These are phyloP conservation scores for Rhizopus delemar DNA, from an alignment of 371 early-diverging fungal genomes.

Conservation along the genomic window DNA sequence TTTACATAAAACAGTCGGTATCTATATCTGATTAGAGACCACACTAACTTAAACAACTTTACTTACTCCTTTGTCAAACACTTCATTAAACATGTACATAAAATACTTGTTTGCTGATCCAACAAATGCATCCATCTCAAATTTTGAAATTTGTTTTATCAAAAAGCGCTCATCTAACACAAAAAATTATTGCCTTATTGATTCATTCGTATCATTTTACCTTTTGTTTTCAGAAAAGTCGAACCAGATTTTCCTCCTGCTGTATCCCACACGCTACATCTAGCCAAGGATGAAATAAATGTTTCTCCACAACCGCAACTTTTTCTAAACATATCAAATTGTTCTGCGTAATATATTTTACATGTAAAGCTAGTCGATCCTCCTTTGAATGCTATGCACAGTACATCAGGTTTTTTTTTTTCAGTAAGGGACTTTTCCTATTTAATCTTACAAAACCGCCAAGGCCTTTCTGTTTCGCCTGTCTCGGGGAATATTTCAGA, in stretches of 20 bases:
- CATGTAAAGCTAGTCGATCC: conserved; percentile 80
- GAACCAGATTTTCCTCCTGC: conserved; percentile 92
- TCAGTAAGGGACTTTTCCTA: too few species aligned
- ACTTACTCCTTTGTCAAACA: conserved; percentile 69
- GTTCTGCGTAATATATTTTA: conserved; percentile 90
- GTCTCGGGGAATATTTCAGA: conserved; percentile 31
- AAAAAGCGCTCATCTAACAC: conserved; percentile 82
- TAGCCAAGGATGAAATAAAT: conserved; percentile 83
- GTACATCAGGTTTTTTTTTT: too few species aligned
- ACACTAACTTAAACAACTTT: neutral
- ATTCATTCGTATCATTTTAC: conserved; percentile 9
- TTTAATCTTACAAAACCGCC: conserved; percentile 25
- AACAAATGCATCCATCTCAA: conserved; percentile 87
- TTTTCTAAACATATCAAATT: conserved; percentile 87
- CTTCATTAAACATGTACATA: conserved; percentile 82
- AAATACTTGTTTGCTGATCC: conserved; percentile 93
- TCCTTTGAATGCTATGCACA: conserved; percentile 59
- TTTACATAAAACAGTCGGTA: conserved; percentile 87
- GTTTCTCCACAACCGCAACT: conserved; percentile 80
- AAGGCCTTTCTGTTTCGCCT: conserved; percentile 29
- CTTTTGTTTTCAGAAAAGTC: conserved; percentile 83
- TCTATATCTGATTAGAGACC: conserved; percentile 30
- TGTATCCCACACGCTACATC: conserved; percentile 83
- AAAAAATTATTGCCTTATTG: neutral
- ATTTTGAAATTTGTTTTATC: conserved; percentile 85